Conservation (phyloP, 2,329 filamentous ascomycete genomes). For the Cladosporium sp. region DNA sequence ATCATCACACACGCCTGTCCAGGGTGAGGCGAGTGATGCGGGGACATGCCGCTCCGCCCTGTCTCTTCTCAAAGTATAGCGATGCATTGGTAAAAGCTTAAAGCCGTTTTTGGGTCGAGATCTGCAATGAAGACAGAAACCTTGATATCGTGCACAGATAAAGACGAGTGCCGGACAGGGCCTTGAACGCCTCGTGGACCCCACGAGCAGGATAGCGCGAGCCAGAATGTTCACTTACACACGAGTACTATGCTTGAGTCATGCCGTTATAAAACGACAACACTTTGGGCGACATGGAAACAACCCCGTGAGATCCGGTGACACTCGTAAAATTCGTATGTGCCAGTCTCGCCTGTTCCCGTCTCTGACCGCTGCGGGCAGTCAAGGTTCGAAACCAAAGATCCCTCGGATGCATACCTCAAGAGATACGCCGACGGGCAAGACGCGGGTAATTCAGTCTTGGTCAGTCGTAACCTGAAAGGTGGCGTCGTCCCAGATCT, state of each 20-base stretch:
- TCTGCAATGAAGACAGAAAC: constrained; percentile 4
- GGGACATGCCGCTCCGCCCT: not conserved
- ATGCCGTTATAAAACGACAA: no score
- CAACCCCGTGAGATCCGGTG: not conserved
- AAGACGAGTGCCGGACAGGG: not conserved
- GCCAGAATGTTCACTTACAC: not conserved
- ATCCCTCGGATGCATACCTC: not conserved
- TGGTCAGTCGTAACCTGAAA: no score
- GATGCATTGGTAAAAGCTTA: constrained; percentile 1
- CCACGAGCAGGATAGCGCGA: not conserved
- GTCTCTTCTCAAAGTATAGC: not conserved
- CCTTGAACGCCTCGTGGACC: not conserved
- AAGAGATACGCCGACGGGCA: not conserved
- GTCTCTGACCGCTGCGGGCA: not conserved
- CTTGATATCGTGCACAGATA: not conserved
- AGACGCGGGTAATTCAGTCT: no score
- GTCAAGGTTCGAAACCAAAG: not conserved
- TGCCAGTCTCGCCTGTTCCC: not conserved
- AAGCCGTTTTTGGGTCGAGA: not conserved
- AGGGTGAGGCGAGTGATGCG: not conserved
- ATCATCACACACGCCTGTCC: not conserved
- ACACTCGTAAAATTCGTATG: not conserved
- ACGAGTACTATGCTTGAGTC: no score
- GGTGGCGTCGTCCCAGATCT: not conserved
- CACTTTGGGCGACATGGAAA: not conserved